Conservation (phyloP, 2,329 filamentous ascomycete species). For the Aspergillus pseudonomiae region DNA sequence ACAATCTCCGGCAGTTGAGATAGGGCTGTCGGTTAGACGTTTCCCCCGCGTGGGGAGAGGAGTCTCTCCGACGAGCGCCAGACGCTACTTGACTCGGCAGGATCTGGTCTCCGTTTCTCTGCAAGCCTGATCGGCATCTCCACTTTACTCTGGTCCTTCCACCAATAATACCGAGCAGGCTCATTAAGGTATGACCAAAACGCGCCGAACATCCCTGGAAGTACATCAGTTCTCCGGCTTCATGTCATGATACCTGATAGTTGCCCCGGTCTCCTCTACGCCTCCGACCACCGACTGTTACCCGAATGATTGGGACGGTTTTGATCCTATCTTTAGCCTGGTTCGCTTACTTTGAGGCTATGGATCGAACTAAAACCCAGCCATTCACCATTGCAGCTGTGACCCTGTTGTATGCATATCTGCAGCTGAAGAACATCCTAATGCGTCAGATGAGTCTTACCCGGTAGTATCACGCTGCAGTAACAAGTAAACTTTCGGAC, state of each 20-base stretch:
- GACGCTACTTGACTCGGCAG: neutral
- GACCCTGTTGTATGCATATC: neutral
- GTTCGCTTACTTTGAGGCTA: neutral
- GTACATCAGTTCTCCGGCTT: neutral
- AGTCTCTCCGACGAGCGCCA: neutral
- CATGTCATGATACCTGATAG: neutral
- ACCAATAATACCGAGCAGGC: neutral
- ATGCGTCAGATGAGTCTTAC: neutral
- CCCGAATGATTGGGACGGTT: neutral
- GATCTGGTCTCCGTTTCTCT: neutral
- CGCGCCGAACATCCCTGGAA: neutral
- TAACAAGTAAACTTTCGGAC: neutral
- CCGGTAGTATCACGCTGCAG: neutral
- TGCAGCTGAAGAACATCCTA: neutral
- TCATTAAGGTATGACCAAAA: neutral
- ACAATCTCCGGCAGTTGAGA: neutral
- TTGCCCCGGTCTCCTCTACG: neutral
- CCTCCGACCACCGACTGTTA: neutral
- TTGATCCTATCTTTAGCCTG: neutral
- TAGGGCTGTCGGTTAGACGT: neutral
- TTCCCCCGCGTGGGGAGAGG: neutral
- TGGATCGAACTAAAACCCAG: neutral
- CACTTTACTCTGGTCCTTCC: neutral
- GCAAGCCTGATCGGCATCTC: neutral
- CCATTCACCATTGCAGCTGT: neutral